These are phyloP conservation scores for Crithidia brevicula DNA, from an alignment of 208 protist genomes.

Conservation along the genomic window DNA sequence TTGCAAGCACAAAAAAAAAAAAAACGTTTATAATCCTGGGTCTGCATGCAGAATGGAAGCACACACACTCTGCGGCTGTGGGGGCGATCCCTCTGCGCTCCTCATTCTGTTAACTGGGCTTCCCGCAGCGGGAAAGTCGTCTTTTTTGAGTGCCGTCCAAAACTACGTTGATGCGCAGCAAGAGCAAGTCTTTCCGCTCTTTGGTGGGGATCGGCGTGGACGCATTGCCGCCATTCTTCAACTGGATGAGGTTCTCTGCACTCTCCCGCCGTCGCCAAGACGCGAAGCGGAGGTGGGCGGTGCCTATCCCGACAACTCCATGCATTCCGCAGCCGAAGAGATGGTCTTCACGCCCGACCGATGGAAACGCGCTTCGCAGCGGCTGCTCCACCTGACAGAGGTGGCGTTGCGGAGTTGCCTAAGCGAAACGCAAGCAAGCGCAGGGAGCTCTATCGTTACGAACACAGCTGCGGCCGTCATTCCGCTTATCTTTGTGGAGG, in stretches of 20 bases:
- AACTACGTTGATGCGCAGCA: background rate
- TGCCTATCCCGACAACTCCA: background rate
- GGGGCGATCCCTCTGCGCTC: background rate
- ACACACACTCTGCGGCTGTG: too few species aligned
- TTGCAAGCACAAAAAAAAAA: background rate
- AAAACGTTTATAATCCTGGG: too few species aligned
- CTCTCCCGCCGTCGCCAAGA: background rate
- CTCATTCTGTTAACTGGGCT: conserved; percentile 70
- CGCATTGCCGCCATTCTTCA: conserved; percentile 13
- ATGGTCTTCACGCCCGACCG: background rate
- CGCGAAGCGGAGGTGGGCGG: background rate
- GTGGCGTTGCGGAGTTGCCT: conserved; percentile 13
- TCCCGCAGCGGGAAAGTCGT: conserved; percentile 71
- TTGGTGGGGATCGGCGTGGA: conserved; percentile 9
- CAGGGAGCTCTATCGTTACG: background rate
- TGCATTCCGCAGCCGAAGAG: background rate
- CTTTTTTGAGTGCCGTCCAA: conserved; percentile 35
- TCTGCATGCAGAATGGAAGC: too few species aligned
- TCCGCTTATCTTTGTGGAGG: conserved; percentile 73
- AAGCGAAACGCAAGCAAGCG: background rate
- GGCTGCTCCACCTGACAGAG: conserved; percentile 15
- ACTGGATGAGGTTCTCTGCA: conserved; percentile 11
- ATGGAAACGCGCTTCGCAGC: conserved; percentile 9
- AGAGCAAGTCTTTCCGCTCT: background rate
- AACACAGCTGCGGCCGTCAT: background rate